Evolutionary conservation across 192 early-diverging fungal species (phyloP).

Genomic region (Rhizophagus prolifer): DNA sequence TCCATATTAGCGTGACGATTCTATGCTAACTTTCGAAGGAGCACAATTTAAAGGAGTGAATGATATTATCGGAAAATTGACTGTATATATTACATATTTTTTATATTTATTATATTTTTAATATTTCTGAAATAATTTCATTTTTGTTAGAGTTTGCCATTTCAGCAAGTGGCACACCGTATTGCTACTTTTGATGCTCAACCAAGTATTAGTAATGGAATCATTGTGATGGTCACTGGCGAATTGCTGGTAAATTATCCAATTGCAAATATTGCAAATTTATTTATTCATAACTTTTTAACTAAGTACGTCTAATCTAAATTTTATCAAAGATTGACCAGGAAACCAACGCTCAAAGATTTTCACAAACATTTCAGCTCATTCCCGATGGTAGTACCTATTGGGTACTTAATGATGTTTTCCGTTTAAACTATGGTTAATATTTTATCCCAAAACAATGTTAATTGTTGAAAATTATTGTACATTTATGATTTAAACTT

Average conservation of each 20-base stretch:
- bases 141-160: constrained; percentile 66
- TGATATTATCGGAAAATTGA: constrained; percentile 74
- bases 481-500: neutral
- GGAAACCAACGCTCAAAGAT: constrained; percentile 74
- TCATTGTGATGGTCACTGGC: constrained; percentile 84
- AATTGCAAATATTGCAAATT: neutral
- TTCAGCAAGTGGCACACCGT: constrained; percentile 71
- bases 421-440: constrained; percentile 74
- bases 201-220: constrained; percentile 58
- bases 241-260: constrained; percentile 61
- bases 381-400: constrained; percentile 66
- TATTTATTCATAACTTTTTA: no score
- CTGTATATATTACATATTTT: constrained; percentile 40
- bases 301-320: neutral
- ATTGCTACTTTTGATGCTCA: constrained; percentile 82
- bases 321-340: constrained; percentile 63
- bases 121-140: neutral
- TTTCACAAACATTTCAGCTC: constrained; percentile 85
- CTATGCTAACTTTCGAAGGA: constrained; percentile 89
- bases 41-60: constrained; percentile 56
- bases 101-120: neutral
- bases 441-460: neutral
- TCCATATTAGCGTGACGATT: constrained; percentile 62
- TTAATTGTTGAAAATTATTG: neutral
- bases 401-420: constrained; percentile 85